A percentile compares a stretch with the other conserved stretches of the same genome.
These are phyloP conservation scores for Isabelozyma rhagii DNA, from an alignment of 805 yeast species.

Conservation along the genomic window DNA sequence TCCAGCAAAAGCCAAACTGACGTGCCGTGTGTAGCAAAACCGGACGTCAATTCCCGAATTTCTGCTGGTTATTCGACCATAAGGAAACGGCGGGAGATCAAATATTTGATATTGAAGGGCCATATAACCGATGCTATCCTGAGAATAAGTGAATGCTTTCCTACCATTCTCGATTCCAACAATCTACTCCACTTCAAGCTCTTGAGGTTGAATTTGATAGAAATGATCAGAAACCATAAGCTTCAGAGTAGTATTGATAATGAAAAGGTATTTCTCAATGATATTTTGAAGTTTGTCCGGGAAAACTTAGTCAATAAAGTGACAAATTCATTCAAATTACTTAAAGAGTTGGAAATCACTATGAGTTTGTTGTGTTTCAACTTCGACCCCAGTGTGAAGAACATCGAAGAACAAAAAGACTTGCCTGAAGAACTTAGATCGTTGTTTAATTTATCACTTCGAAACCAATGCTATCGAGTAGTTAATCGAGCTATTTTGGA, in stretches of 20 bases:
- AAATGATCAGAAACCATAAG: slow-evolving; percentile 64
- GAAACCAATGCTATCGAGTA: slow-evolving; percentile 63
- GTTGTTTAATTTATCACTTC: slow-evolving; percentile 56
- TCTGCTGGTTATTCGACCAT: slow-evolving; percentile 49
- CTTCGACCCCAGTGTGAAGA: slow-evolving; percentile 27
- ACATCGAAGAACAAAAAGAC: slow-evolving; percentile 33
- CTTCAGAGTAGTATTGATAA: slow-evolving; percentile 10
- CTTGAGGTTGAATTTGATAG: slow-evolving; percentile 70
- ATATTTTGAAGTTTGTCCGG: slow-evolving; percentile 56
- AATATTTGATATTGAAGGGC: slow-evolving; percentile 54
- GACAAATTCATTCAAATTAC: slow-evolving; percentile 52
- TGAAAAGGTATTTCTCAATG: slow-evolving; percentile 47
- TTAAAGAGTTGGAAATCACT: slow-evolving; percentile 74
- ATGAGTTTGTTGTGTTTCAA: slow-evolving; percentile 74
- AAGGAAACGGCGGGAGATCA: slow-evolving; percentile 50
- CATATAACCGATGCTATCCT: slow-evolving; percentile 57
- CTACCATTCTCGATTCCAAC: slow-evolving; percentile 61
- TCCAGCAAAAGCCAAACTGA: not conserved
- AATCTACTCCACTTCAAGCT: slow-evolving; percentile 69
- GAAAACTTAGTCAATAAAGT: slow-evolving; percentile 61
- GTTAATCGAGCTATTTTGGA: slow-evolving; percentile 67
- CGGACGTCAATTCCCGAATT: slow-evolving; percentile 7
- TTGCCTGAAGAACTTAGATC: slow-evolving; percentile 54
- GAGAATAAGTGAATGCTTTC: slow-evolving; percentile 55
- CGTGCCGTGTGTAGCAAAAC: not conserved